Base-by-base conservation (phyloP, 768 basidiomycete species). In the Agaricus subrufescens region DNA sequence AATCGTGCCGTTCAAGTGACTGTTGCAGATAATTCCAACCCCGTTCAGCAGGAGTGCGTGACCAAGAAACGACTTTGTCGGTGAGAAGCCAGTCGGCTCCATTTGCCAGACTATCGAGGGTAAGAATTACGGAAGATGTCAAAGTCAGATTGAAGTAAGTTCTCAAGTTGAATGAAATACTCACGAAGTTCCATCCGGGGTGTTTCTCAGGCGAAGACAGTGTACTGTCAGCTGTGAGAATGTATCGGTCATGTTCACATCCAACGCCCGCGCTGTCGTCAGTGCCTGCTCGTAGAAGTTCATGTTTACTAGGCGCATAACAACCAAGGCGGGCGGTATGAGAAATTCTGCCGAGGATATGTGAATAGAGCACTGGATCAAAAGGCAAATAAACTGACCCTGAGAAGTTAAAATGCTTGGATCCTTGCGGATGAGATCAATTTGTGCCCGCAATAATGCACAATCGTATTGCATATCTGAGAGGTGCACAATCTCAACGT, bases 1-100 rank as follows among this genome's bases (percentile, higher is more conserved):
- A 75, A 66, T 99, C 96, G 62, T 97, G 82, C 47, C 86, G 83
- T 55, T 86, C 82, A 58, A 98, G 75, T 19, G 86, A 81, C 61
- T 85, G 78, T 60, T 92, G 88, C 45, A 99, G 79, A 68, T 94
- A 94, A 65, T 89, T 81, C 91, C 94, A 94, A 4, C 86, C 93
- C 59, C 89, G 82, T 60, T 91, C 87, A 37, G 85, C 80, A 15
- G 85, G 75, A 5, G 88, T 81, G 3, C 95, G 95, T 19, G 88
- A 80, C 87, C 96, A 96, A 0, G 89, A 87, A 2, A 85, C 79
- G 9, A 91, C 79, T 57, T 86, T 83, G 64, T 93, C 90, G 19
- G 86, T 86, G 38, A 91, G 74, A 34, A 98, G 75, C 94, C 95
- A 98, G 60, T 87, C 84, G 1, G 84, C 83, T 3, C 79, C 81